phyloP scores from a whole-genome alignment of 495 filamentous ascomycete genomes.

The Penicillium manginii region DNA sequence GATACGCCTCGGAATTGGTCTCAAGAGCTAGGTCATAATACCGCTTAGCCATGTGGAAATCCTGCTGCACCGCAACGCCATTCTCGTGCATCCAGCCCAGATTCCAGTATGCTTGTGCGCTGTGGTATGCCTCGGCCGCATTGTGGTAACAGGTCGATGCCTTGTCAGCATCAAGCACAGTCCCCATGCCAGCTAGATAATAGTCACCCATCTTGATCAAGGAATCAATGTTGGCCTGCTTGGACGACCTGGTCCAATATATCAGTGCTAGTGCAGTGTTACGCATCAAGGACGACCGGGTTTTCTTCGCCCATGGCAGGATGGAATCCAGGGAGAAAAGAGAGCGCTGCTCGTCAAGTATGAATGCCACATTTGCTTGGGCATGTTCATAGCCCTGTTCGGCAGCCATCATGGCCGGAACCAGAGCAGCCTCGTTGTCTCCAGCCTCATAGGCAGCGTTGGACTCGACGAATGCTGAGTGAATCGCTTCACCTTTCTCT shows the following conservation, averaged over 20 bases:
- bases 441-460: constrained; percentile 82
- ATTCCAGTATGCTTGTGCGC: constrained; percentile 95
- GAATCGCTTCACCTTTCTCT: constrained; percentile 82
- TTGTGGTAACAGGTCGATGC: constrained; percentile 90
- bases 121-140: constrained; percentile 86
- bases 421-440: constrained; percentile 82
- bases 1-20: constrained; percentile 89
- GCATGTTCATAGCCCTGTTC: constrained; percentile 95
- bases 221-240: constrained; percentile 91
- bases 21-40: constrained; percentile 92
- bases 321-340: constrained; percentile 55
- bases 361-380: constrained; percentile 91
- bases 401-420: constrained; percentile 87
- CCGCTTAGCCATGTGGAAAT: constrained; percentile 95
- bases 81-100: constrained; percentile 99
- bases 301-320: constrained; percentile 44
- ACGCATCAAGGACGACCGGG: constrained; percentile 56
- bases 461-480: constrained; percentile 84
- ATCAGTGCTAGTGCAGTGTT: constrained; percentile 82
- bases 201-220: constrained; percentile 99
- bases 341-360: constrained; percentile 82
- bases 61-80: constrained; percentile 87
- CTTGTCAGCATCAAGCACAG: constrained; percentile 73
- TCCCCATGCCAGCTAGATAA: constrained; percentile 81
- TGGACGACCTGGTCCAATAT: constrained; percentile 95